Percentiles rank a stretch among this genome's conserved stretches.
These are phyloP conservation scores for Cryptococcus amylolentus DNA, from an alignment of 1,284 basidiomycete genomes.

Conservation along the genomic window DNA sequence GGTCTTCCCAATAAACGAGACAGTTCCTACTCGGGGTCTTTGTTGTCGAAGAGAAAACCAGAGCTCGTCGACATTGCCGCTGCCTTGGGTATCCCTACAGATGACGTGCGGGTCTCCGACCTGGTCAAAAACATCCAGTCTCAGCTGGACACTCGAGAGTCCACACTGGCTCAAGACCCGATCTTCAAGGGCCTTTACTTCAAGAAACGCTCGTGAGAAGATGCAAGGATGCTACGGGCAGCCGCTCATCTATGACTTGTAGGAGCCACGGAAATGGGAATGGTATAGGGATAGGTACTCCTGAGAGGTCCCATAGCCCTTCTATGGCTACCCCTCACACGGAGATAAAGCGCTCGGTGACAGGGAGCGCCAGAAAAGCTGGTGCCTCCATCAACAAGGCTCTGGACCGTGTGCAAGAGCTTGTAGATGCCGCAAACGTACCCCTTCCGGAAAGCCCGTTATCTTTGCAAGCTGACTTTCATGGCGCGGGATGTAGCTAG, in stretches of 20 bases:
- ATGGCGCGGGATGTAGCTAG: not conserved
- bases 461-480: slow-evolving; percentile 20
- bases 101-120: slow-evolving; percentile 22
- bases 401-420: slow-evolving; percentile 22
- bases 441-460: slow-evolving; percentile 40
- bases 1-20: not conserved
- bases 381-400: slow-evolving; percentile 37
- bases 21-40: slow-evolving; percentile 33
- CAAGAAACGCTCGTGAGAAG: slow-evolving; percentile 17
- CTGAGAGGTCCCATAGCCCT: slow-evolving; percentile 25
- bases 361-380: slow-evolving; percentile 6
- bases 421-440: slow-evolving; percentile 36
- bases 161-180: slow-evolving; percentile 17
- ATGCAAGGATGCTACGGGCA: not conserved
- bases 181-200: slow-evolving; percentile 44
- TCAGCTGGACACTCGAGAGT: slow-evolving; percentile 34
- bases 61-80: slow-evolving; percentile 44
- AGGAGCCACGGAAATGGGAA: not conserved
- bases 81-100: slow-evolving; percentile 29
- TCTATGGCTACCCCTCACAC: not conserved
- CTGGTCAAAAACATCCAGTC: slow-evolving; percentile 35
- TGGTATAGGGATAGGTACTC: slow-evolving; percentile 7
- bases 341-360: slow-evolving; percentile 22
- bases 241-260: not conserved
- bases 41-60: slow-evolving; percentile 36